These are phyloP conservation scores for Fraxinus quadrangulata DNA, from an alignment of 257 asterid genomes.

Conservation along the genomic window DNA sequence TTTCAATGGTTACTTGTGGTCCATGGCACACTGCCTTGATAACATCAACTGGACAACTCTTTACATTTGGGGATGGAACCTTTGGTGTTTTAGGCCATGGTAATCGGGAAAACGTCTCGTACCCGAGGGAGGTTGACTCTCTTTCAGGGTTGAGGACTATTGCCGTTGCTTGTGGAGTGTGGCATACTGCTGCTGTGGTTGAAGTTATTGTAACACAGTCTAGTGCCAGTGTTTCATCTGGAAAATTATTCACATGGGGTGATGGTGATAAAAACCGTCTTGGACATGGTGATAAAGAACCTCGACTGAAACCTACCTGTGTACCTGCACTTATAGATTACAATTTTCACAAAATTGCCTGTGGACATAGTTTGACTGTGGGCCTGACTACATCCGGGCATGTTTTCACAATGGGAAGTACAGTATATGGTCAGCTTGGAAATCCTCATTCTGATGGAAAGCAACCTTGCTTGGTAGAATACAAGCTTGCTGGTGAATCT, in stretches of 20 bases:
- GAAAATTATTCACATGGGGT: slow-evolving; percentile 94
- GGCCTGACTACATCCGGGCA: slow-evolving; percentile 79
- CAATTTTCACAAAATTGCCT: slow-evolving; percentile 74
- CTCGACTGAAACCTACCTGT: slow-evolving; percentile 83
- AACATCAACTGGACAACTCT: slow-evolving; percentile 75
- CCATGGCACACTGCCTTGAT: slow-evolving; percentile 95
- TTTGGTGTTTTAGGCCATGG: slow-evolving; percentile 95
- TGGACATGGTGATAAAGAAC: slow-evolving; percentile 93
- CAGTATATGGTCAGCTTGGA: slow-evolving; percentile 91
- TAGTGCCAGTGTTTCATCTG: slow-evolving; percentile 76
- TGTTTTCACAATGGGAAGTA: slow-evolving; percentile 89
- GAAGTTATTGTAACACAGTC: slow-evolving; percentile 86
- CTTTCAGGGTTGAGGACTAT: slow-evolving; percentile 78
- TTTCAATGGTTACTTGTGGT: slow-evolving; percentile 76
- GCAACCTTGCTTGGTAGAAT: slow-evolving; percentile 72
- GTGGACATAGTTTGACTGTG: slow-evolving; percentile 89
- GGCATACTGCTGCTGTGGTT: slow-evolving; percentile 96
- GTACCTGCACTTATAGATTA: slow-evolving; percentile 89
- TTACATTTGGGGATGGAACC: slow-evolving; percentile 90
- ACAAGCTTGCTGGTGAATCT: slow-evolving; percentile 63
- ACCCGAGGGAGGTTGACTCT: slow-evolving; percentile 83
- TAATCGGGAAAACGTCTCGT: slow-evolving; percentile 56
- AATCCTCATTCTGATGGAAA: slow-evolving; percentile 79
- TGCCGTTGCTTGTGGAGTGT: slow-evolving; percentile 93
- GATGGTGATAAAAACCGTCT: slow-evolving; percentile 94